A percentile compares a stretch with the other conserved stretches of the same genome.
These are phyloP conservation scores for Achaetomiella virescens DNA, from an alignment of 495 filamentous ascomycete species.

Conservation along the genomic window DNA sequence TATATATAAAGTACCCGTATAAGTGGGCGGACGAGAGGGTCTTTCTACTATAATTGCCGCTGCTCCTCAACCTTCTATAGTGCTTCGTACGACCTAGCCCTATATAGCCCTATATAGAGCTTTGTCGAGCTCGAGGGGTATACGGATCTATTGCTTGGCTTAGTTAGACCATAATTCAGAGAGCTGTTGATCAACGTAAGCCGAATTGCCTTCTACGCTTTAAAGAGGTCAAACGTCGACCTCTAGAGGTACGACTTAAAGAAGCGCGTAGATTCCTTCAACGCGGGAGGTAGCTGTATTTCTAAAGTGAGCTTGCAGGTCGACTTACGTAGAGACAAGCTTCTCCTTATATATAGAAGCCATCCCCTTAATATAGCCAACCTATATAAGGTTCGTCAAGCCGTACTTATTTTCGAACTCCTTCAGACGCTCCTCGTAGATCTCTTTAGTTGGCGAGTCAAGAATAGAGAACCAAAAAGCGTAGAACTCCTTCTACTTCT, in stretches of 20 bases:
- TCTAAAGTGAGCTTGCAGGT: not conserved
- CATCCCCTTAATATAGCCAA: not conserved
- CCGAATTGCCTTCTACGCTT: not conserved
- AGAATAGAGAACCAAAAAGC: too few relatives aligned
- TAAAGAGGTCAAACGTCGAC: not conserved
- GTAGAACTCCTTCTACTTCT: too few relatives aligned
- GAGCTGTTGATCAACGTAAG: not conserved
- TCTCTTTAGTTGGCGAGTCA: too few relatives aligned
- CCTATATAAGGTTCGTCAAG: not conserved
- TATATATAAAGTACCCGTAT: too few relatives aligned
- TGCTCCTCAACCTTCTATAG: too few relatives aligned
- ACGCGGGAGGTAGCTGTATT: not conserved
- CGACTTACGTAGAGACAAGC: not conserved
- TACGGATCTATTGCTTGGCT: not conserved
- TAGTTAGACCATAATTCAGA: not conserved
- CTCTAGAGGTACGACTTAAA: not conserved
- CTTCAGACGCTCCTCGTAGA: not conserved
- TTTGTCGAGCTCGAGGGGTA: not conserved
- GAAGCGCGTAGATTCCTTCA: not conserved
- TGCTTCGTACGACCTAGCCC: too few relatives aligned
- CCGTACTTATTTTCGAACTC: not conserved
- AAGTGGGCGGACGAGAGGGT: too few relatives aligned
- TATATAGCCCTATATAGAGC: not conserved
- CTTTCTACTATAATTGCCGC: too few relatives aligned
- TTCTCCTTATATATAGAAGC: not conserved